Evolutionary conservation across 139 green algal genomes (phyloP).

Genomic region (Edaphochlamys debaryana): DNA sequence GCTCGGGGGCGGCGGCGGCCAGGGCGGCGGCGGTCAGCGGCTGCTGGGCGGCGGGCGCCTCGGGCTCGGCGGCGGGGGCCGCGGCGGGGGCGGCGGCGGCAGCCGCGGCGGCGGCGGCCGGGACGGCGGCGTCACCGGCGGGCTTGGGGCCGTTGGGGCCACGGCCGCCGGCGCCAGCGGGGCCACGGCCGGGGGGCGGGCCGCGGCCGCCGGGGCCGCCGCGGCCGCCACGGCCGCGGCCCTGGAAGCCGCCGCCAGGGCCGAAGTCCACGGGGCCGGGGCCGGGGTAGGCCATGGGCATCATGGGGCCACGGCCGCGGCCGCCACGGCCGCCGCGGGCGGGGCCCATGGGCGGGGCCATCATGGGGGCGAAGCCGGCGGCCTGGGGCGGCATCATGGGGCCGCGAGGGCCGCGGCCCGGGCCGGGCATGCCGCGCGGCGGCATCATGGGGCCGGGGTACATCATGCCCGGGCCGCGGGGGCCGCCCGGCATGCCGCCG

Average conservation of each 20-base stretch:
- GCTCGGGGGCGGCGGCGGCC: slow-evolving; percentile 79
- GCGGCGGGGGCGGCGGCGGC: slow-evolving; percentile 45
- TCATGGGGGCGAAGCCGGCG: slow-evolving; percentile 36
- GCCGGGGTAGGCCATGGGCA: slow-evolving; percentile 16
- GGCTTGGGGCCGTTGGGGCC: slow-evolving; percentile 4
- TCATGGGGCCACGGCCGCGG: slow-evolving; percentile 40
- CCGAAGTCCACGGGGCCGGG: slow-evolving; percentile 11
- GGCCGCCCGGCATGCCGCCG: slow-evolving; percentile 59
- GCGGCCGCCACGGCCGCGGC: slow-evolving; percentile 39
- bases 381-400: slow-evolving; percentile 44
- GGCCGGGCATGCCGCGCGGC: slow-evolving; percentile 49
- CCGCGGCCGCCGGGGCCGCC: slow-evolving; percentile 31
- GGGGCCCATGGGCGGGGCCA: slow-evolving; percentile 34
- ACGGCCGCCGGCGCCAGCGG: slow-evolving; percentile 4
- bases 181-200: slow-evolving; percentile 8
- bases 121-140: slow-evolving; percentile 1
- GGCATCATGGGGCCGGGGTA: slow-evolving; percentile 49
- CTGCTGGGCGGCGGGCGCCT: slow-evolving; percentile 37
- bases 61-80: slow-evolving; percentile 23
- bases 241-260: slow-evolving; percentile 44
- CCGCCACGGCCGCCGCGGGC: slow-evolving; percentile 41
- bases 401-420: slow-evolving; percentile 40
- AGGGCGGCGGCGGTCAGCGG: slow-evolving; percentile 74
- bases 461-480: slow-evolving; percentile 49
- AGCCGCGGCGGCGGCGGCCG: slow-evolving; percentile 10